phyloP scores from a whole-genome alignment of 108 stramenopile species.

The Seminavis robusta region DNA sequence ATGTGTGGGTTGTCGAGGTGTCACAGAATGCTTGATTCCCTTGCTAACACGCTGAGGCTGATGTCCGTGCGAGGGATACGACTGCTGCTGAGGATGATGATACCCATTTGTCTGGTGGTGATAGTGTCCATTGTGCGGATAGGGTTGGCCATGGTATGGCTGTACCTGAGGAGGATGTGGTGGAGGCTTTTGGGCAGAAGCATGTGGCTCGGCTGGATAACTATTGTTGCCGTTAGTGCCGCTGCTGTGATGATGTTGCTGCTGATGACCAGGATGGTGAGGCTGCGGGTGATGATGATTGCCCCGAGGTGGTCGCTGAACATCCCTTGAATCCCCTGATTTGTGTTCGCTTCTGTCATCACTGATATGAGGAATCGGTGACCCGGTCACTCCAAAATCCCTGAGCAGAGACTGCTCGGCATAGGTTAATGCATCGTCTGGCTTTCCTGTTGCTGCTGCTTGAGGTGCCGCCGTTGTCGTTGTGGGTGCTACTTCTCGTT shows the following conservation, averaged over 20 bases:
- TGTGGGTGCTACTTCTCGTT: not conserved
- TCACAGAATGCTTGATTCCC: no score
- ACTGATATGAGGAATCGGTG: no score
- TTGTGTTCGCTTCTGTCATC: not conserved
- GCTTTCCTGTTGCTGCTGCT: not conserved
- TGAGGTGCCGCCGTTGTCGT: not conserved
- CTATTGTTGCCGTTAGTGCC: not conserved
- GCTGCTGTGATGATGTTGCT: not conserved
- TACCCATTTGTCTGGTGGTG: no score
- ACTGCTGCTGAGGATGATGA: no score
- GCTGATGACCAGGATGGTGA: not conserved
- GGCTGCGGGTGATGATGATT: not conserved
- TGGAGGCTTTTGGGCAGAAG: no score
- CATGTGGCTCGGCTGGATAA: not conserved
- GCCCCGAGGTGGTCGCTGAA: not conserved
- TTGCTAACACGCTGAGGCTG: no score
- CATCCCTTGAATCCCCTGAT: not conserved
- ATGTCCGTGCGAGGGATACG: no score
- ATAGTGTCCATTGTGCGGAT: no score
- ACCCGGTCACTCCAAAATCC: conserved; percentile 38
- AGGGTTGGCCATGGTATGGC: no score
- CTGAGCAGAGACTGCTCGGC: conserved; percentile 37
- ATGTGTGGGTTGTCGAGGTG: no score
- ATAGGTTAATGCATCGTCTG: conserved; percentile 5
- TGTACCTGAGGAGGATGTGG: no score